Evolutionary conservation across 2,329 filamentous ascomycete genomes (phyloP).

Genomic region (Aureobasidium sp.): DNA sequence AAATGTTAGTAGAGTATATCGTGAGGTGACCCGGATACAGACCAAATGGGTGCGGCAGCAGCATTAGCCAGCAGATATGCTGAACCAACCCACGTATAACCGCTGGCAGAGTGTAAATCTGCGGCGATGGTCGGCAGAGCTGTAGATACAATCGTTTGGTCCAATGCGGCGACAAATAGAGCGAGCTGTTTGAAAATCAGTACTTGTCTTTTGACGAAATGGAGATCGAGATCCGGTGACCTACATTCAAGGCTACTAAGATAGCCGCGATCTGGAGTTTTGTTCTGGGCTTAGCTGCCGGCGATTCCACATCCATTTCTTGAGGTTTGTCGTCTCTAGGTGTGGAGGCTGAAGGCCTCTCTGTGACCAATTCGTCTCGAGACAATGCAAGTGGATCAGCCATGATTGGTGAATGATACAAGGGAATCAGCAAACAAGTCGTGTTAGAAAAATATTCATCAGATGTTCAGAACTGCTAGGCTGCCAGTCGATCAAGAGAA

Average conservation of each 20-base stretch:
- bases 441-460: not conserved
- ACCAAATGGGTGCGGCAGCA: conserved; percentile 17
- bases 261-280: conserved; percentile 11
- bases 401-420: not conserved
- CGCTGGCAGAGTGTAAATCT: conserved; percentile 56
- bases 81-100: conserved; percentile 71
- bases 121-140: conserved; percentile 33
- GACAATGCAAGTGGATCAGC: not conserved
- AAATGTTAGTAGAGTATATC: too few relatives aligned
- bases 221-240: not conserved
- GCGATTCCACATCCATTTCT: not conserved
- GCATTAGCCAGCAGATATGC: conserved; percentile 16
- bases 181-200: not conserved
- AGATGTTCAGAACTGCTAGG: not conserved
- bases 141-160: conserved; percentile 24
- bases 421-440: not conserved
- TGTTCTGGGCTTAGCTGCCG: conserved; percentile 23
- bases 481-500: not conserved
- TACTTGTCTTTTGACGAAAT: not conserved
- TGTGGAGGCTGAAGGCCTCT: not conserved
- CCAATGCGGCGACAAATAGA: conserved; percentile 13
- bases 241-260: not conserved
- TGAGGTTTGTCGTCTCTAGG: not conserved
- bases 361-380: not conserved
- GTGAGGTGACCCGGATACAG: too few relatives aligned